Conservation (phyloP, 306 rosid genomes). For the Prinsepia uniflora region DNA sequence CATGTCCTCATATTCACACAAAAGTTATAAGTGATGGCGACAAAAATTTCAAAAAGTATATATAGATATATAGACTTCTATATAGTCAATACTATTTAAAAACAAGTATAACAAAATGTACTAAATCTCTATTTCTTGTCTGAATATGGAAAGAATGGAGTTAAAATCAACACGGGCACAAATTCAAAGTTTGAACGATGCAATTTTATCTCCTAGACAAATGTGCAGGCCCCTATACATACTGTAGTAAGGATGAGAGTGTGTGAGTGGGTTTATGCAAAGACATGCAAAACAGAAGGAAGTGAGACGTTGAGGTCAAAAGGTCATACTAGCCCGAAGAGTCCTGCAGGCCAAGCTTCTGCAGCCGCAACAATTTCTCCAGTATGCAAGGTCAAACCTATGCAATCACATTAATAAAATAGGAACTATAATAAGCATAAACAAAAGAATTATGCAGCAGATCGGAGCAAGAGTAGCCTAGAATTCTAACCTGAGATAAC, state of each 20-base stretch:
- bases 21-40: neutral
- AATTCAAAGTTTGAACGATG: too few species aligned
- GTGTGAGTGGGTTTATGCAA: neutral
- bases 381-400: constrained; percentile 79
- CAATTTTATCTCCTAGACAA: too few species aligned
- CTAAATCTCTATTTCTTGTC: neutral
- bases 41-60: neutral
- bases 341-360: constrained; percentile 93
- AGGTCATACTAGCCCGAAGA: constrained; percentile 74
- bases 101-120: neutral
- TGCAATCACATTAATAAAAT: constrained; percentile 6
- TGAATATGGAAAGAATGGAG: neutral
- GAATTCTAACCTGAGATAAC: constrained; percentile 65
- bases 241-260: too few species aligned
- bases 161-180: too few species aligned
- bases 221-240: too few species aligned
- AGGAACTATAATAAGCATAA: neutral
- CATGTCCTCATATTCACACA: neutral
- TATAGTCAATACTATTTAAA: neutral
- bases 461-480: neutral
- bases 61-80: neutral
- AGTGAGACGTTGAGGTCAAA: constrained; percentile 27
- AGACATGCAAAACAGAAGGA: neutral
- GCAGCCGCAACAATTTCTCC: constrained; percentile 70
- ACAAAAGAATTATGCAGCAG: neutral